Percentiles rank a stretch among this genome's conserved stretches.
Conservation (phyloP, 2,329 filamentous ascomycete species). For the Neonectria punicea region DNA sequence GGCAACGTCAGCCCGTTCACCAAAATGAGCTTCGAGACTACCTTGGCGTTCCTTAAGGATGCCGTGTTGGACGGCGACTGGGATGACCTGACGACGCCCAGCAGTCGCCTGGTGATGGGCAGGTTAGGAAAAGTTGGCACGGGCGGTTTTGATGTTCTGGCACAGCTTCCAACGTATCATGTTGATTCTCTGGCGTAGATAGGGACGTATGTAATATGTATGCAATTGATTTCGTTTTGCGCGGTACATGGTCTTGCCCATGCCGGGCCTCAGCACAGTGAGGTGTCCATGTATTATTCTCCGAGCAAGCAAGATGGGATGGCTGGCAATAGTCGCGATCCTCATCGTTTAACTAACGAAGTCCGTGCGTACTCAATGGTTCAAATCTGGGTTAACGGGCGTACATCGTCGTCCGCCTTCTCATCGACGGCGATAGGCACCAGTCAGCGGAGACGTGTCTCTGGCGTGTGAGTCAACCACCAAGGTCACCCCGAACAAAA, state of each 20-base stretch:
- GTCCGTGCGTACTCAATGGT: background rate
- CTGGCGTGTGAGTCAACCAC: background rate
- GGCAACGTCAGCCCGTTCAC: constrained; percentile 91
- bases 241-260: background rate
- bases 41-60: constrained; percentile 91
- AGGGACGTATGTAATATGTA: constrained; percentile 29
- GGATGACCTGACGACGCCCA: constrained; percentile 88
- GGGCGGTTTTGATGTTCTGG: constrained; percentile 89
- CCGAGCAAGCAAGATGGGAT: background rate
- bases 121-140: constrained; percentile 86
- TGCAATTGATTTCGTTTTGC: constrained; percentile 13
- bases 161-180: constrained; percentile 65
- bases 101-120: constrained; percentile 88
- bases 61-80: constrained; percentile 90
- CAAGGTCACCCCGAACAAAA: background rate
- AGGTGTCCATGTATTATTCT: background rate
- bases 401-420: background rate
- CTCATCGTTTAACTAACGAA: background rate
- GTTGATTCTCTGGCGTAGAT: constrained; percentile 45
- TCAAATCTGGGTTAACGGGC: background rate
- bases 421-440: background rate
- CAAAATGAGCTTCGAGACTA: constrained; percentile 99
- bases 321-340: background rate
- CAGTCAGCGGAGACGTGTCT: background rate
- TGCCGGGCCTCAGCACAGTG: background rate